Conservation (phyloP, 345 rosid genomes). For the Microthlaspi erraticum region DNA sequence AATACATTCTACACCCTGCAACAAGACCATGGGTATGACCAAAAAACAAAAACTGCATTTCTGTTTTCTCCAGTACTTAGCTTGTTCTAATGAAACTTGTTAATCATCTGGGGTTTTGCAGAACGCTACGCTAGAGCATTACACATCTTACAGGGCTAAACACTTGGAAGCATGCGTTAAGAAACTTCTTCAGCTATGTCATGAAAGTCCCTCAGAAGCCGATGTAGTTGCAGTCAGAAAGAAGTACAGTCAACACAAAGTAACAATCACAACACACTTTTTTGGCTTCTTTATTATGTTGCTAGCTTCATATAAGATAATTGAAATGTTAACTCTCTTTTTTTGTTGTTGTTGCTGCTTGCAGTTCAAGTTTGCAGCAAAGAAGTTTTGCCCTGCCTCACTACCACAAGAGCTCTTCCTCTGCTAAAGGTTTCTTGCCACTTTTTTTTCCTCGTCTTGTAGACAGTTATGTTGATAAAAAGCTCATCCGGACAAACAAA, state of each 20-base stretch:
- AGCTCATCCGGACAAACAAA: background rate
- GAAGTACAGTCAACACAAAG: slow-evolving; percentile 92
- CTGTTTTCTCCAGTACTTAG: background rate
- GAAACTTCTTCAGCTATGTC: slow-evolving; percentile 70
- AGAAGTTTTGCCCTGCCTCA: slow-evolving; percentile 73
- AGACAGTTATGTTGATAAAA: slow-evolving; percentile 20
- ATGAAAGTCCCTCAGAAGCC: slow-evolving; percentile 50
- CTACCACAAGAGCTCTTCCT: slow-evolving; percentile 73
- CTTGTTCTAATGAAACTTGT: background rate
- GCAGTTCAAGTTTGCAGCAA: slow-evolving; percentile 88
- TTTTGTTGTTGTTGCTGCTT: background rate
- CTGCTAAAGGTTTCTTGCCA: slow-evolving; percentile 30
- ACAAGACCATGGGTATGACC: slow-evolving; percentile 66
- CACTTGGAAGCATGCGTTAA: slow-evolving; percentile 72
- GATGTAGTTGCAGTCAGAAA: slow-evolving; percentile 78
- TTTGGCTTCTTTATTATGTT: slow-evolving; percentile 2
- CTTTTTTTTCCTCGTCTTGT: background rate
- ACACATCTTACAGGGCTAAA: slow-evolving; percentile 72
- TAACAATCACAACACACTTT: slow-evolving; percentile 36
- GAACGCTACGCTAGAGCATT: slow-evolving; percentile 84
- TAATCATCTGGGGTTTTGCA: slow-evolving; percentile 41
- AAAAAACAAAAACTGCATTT: background rate
- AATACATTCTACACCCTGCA: slow-evolving; percentile 69
- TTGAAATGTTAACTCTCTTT: background rate
- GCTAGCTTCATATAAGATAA: background rate